phyloP scores from a whole-genome alignment of 306 rosid species.

The Carpinus fangiana region DNA sequence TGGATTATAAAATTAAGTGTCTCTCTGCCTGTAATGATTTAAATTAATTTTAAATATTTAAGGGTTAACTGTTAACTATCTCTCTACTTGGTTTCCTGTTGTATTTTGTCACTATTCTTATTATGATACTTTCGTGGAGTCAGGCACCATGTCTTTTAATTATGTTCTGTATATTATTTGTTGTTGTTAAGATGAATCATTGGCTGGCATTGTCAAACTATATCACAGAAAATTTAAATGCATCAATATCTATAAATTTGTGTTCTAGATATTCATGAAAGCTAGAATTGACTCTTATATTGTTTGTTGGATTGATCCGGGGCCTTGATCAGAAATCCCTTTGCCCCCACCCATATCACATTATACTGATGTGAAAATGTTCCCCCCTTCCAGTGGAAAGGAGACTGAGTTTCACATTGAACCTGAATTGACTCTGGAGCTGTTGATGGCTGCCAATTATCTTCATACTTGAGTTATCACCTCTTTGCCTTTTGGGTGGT shows the following conservation, averaged over 20 bases:
- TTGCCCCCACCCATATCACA: neutral
- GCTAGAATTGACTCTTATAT: neutral
- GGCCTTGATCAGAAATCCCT: conserved; percentile 1
- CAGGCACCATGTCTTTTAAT: neutral
- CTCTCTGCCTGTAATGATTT: neutral
- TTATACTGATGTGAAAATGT: conserved; percentile 20
- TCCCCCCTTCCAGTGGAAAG: conserved; percentile 60
- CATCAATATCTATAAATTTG: neutral
- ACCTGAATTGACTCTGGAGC: conserved; percentile 84
- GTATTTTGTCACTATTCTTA: neutral
- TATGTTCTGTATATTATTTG: neutral
- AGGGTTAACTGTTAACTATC: neutral
- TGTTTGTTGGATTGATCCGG: neutral
- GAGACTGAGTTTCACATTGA: conserved; percentile 90
- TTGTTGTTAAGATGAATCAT: neutral
- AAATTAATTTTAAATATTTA: neutral
- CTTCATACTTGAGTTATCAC: conserved; percentile 64
- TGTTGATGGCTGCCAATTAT: conserved; percentile 97
- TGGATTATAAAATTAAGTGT: neutral
- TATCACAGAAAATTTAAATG: neutral
- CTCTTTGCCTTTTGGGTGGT: conserved; percentile 21
- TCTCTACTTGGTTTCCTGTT: neutral
- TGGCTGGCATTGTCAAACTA: neutral
- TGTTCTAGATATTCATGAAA: conserved; percentile 8
- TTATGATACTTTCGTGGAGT: neutral